These are phyloP conservation scores for Leptographium galeiforme DNA, from an alignment of 2,329 filamentous ascomycete species.

Conservation along the genomic window DNA sequence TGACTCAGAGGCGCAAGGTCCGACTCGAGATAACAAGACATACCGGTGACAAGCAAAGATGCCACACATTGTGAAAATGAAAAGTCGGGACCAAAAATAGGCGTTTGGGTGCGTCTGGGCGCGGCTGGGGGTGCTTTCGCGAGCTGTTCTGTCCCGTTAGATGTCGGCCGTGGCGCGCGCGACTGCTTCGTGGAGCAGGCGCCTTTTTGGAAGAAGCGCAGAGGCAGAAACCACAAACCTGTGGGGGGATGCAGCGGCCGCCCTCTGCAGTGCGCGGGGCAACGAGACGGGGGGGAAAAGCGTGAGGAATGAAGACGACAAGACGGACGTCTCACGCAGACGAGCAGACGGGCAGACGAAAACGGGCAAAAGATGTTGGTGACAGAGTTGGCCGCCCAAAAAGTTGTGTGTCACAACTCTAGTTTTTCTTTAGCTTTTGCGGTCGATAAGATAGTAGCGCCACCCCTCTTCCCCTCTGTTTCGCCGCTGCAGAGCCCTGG, in stretches of 20 bases:
- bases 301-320: background rate
- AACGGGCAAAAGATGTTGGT: background rate
- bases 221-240: background rate
- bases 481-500: background rate
- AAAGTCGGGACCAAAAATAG: too few relatives aligned
- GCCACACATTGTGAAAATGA: constrained; percentile 59
- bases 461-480: background rate
- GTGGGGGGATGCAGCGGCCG: background rate
- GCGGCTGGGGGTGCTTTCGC: background rate
- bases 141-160: background rate
- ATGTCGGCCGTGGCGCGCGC: background rate
- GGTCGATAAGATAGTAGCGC: background rate
- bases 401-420: background rate
- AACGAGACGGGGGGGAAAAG: background rate
- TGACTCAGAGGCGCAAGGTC: constrained; percentile 20
- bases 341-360: background rate
- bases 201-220: background rate
- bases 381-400: background rate
- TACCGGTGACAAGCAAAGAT: constrained; percentile 93
- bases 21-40: constrained; percentile 20
- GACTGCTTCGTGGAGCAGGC: background rate
- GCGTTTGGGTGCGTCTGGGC: background rate
- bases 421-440: background rate
- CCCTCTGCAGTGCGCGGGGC: background rate
- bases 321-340: background rate